Evolutionary conservation across 1,139 yeast species (phyloP).

Genomic region (Pichia terricola): DNA sequence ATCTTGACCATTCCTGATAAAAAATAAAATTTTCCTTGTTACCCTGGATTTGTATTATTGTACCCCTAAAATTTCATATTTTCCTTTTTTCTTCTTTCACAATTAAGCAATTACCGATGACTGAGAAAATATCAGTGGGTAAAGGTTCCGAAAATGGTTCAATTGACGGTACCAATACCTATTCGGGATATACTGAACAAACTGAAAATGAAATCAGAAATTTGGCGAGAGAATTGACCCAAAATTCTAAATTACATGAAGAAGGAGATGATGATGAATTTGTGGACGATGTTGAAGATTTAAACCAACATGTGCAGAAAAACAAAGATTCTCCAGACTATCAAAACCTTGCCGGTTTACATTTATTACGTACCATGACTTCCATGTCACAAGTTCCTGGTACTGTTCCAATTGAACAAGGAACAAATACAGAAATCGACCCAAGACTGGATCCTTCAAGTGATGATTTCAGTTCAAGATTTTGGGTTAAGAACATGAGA

Average conservation of each 20-base stretch:
- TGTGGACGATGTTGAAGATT: slow-evolving; percentile 2
- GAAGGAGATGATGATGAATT: not conserved
- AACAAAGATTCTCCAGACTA: no score
- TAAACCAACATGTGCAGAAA: no score
- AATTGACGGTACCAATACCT: slow-evolving; percentile 14
- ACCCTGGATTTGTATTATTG: no score
- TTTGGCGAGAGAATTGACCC: slow-evolving; percentile 50
- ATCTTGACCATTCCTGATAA: no score
- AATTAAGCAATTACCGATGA: not conserved
- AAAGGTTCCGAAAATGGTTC: slow-evolving; percentile 12
- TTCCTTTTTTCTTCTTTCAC: not conserved
- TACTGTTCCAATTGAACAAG: slow-evolving; percentile 27
- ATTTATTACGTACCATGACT: slow-evolving; percentile 30
- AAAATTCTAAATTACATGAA: slow-evolving; percentile 12
- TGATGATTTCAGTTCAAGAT: slow-evolving; percentile 49
- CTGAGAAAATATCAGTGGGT: slow-evolving; percentile 13
- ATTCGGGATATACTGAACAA: slow-evolving; percentile 31
- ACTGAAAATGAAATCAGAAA: slow-evolving; percentile 36
- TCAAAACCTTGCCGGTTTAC: no score
- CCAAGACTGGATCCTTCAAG: slow-evolving; percentile 47
- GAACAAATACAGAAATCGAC: slow-evolving; percentile 23
- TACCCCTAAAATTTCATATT: not conserved
- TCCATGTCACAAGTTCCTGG: slow-evolving; percentile 50
- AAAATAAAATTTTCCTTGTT: not conserved
- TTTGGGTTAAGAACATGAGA: slow-evolving; percentile 68